phyloP scores from a whole-genome alignment of 306 rosid genomes.

The Acacia melanoxylon region DNA sequence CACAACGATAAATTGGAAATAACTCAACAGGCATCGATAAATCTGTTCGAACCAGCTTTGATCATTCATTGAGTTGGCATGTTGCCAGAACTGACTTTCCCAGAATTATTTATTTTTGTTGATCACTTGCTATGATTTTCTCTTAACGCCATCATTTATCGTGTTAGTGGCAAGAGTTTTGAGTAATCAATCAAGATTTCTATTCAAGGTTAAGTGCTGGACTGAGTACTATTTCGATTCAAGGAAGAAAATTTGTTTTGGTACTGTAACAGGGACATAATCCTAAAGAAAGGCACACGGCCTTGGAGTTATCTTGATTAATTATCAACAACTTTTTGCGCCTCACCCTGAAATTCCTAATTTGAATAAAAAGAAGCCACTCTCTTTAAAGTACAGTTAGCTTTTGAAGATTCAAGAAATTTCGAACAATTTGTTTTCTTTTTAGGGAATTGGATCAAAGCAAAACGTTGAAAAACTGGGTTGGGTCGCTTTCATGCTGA shows the following conservation, averaged over 20 bases:
- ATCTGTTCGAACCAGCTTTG: not conserved
- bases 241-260: not conserved
- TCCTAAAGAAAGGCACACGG: not conserved
- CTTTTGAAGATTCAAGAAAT: constrained; percentile 20
- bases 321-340: constrained; percentile 19
- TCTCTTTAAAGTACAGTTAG: not conserved
- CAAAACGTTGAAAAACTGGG: constrained; percentile 17
- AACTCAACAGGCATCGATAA: not conserved
- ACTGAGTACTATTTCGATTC: not conserved
- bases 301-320: constrained; percentile 25
- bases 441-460: constrained; percentile 6
- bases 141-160: not conserved
- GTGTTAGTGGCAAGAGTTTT: not conserved
- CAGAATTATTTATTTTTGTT: not conserved
- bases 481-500: constrained; percentile 26
- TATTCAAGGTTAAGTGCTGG: not conserved
- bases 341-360: not conserved
- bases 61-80: not conserved
- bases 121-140: not conserved
- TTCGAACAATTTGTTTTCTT: constrained; percentile 18
- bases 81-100: constrained; percentile 25
- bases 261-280: constrained; percentile 34
- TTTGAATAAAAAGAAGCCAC: constrained; percentile 17
- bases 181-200: not conserved
- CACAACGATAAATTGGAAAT: not conserved